Evolutionary conservation across 768 basidiomycete species (phyloP).

Genomic region (Boletus eberwhitei): DNA sequence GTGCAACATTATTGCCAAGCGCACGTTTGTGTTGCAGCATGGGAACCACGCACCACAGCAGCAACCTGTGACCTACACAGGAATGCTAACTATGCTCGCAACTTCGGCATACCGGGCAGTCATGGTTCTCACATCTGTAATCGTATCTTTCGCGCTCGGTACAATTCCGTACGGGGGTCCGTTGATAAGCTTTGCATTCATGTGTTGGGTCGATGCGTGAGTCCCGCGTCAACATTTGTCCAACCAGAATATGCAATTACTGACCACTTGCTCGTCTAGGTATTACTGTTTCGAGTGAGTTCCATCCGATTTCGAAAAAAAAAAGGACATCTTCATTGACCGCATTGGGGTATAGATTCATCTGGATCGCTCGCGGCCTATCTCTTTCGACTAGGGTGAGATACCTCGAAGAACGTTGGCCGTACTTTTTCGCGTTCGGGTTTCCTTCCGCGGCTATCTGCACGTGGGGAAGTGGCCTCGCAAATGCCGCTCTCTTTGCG

Average conservation of each 20-base stretch:
- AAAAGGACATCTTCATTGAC: slow-evolving; percentile 10
- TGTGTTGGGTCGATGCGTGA: slow-evolving; percentile 87
- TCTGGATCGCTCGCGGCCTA: slow-evolving; percentile 73
- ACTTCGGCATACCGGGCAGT: slow-evolving; percentile 79
- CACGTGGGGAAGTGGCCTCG: slow-evolving; percentile 67
- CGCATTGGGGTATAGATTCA: slow-evolving; percentile 46
- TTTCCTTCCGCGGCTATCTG: slow-evolving; percentile 71
- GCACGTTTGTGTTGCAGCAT: slow-evolving; percentile 68
- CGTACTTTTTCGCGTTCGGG: slow-evolving; percentile 86
- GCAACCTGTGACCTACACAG: slow-evolving; percentile 59
- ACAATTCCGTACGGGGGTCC: slow-evolving; percentile 66
- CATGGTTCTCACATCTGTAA: slow-evolving; percentile 76
- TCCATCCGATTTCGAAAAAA: neutral
- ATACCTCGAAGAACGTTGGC: slow-evolving; percentile 85
- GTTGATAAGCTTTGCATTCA: slow-evolving; percentile 59
- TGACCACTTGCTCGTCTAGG: slow-evolving; percentile 35
- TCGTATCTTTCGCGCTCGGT: slow-evolving; percentile 61
- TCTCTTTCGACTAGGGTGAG: slow-evolving; percentile 66
- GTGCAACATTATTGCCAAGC: slow-evolving; percentile 73
- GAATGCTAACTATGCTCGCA: slow-evolving; percentile 70
- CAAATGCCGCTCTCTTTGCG: slow-evolving; percentile 81
- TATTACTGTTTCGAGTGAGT: slow-evolving; percentile 90
- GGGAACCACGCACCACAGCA: slow-evolving; percentile 55
- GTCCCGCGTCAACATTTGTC: slow-evolving; percentile 33
- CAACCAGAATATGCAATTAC: neutral